Evolutionary conservation across 2,329 filamentous ascomycete genomes (phyloP).

Genomic region (Exophiala bonariae): DNA sequence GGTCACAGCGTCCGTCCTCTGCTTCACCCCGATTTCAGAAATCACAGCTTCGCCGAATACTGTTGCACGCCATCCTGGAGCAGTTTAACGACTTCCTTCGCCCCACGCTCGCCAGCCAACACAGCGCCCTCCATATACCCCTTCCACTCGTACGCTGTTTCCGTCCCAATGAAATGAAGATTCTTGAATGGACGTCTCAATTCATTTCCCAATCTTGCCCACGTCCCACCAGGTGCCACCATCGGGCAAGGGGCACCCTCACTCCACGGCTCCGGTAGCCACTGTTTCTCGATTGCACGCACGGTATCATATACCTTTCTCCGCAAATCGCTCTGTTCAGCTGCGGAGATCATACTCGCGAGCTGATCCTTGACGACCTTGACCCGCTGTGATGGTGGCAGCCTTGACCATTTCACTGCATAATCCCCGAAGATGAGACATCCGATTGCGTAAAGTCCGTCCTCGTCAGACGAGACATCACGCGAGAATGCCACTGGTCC

Average conservation of each 20-base stretch:
- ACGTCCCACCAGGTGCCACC: slow-evolving; percentile 36
- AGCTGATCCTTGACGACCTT: slow-evolving; percentile 7
- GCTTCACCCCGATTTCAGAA: too few species aligned
- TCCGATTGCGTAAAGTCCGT: slow-evolving; percentile 39
- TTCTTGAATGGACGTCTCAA: slow-evolving; percentile 39
- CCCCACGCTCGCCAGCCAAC: slow-evolving; percentile 48
- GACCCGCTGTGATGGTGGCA: background rate
- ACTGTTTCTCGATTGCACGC: slow-evolving; percentile 22
- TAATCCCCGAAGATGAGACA: slow-evolving; percentile 33
- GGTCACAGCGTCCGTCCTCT: too few species aligned
- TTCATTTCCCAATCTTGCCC: slow-evolving; percentile 24
- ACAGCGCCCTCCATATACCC: slow-evolving; percentile 62
- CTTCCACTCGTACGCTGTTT: slow-evolving; percentile 54
- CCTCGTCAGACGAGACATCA: slow-evolving; percentile 42
- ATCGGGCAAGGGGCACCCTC: slow-evolving; percentile 33
- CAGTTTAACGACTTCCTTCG: slow-evolving; percentile 24
- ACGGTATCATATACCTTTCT: slow-evolving; percentile 44
- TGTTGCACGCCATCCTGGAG: too few species aligned
- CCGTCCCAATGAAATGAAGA: slow-evolving; percentile 51
- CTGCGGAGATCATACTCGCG: background rate
- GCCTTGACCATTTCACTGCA: slow-evolving; percentile 13
- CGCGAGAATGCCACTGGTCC: slow-evolving; percentile 48
- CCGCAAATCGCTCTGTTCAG: slow-evolving; percentile 32
- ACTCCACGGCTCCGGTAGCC: slow-evolving; percentile 1
- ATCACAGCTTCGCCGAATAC: too few species aligned